These are phyloP conservation scores for Penicillium aurantiogriseum DNA, from an alignment of 2,329 filamentous ascomycete species.

Conservation along the genomic window DNA sequence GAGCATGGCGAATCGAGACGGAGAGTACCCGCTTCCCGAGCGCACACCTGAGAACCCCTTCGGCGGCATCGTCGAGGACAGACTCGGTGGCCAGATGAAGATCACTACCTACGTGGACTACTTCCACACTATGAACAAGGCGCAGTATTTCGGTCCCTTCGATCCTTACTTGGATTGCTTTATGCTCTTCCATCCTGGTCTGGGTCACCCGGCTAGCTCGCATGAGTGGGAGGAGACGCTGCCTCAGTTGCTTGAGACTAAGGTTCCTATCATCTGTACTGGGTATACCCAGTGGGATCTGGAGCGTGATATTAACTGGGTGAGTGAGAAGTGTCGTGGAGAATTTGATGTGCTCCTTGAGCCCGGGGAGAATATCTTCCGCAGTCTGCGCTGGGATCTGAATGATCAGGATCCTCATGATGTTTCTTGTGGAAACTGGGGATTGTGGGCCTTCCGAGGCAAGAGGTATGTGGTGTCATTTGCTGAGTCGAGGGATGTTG, in stretches of 20 bases:
- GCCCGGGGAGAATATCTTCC: slow-evolving; percentile 90
- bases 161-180: slow-evolving; percentile 99
- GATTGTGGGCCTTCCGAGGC: slow-evolving; percentile 92
- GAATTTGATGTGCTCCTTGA: slow-evolving; percentile 91
- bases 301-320: slow-evolving; percentile 87
- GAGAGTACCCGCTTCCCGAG: slow-evolving; percentile 85
- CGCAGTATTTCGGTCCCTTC: slow-evolving; percentile 86
- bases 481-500: neutral
- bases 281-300: slow-evolving; percentile 96
- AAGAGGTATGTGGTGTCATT: slow-evolving; percentile 70
- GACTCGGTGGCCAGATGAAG: slow-evolving; percentile 85
- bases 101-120: slow-evolving; percentile 98
- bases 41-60: slow-evolving; percentile 85
- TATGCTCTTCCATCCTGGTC: slow-evolving; percentile 91
- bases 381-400: slow-evolving; percentile 92
- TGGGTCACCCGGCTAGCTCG: slow-evolving; percentile 88
- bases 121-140: slow-evolving; percentile 92
- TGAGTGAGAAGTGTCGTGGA: slow-evolving; percentile 77
- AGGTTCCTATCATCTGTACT: slow-evolving; percentile 89
- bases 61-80: slow-evolving; percentile 89
- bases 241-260: slow-evolving; percentile 87
- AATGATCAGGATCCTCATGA: slow-evolving; percentile 95
- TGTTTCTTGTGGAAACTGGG: slow-evolving; percentile 94
- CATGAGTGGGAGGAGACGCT: slow-evolving; percentile 94
- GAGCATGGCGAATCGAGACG: slow-evolving; percentile 89